phyloP scores from a whole-genome alignment of 192 early-diverging fungal species.

The Rhizophagus sp. region DNA sequence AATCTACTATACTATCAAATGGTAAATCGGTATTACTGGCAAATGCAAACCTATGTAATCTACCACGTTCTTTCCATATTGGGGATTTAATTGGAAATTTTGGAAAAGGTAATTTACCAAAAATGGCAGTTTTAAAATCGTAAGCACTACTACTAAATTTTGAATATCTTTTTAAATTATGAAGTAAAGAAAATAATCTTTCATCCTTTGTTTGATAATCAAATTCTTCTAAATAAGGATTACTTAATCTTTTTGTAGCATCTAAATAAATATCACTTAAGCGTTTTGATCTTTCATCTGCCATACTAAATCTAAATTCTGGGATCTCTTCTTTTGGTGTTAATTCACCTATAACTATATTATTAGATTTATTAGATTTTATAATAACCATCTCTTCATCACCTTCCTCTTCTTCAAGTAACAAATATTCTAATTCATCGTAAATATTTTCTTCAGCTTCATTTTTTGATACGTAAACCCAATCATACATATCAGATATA shows the following conservation, averaged over 20 bases:
- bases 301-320: not conserved
- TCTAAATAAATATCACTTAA: slow-evolving; percentile 19
- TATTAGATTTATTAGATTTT: slow-evolving; percentile 11
- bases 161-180: slow-evolving; percentile 39
- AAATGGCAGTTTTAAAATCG: slow-evolving; percentile 24
- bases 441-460: slow-evolving; percentile 1
- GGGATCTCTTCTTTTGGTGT: slow-evolving; percentile 3
- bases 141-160: slow-evolving; percentile 39
- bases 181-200: slow-evolving; percentile 32
- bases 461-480: slow-evolving; percentile 15
- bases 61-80: not conserved
- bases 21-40: slow-evolving; percentile 34
- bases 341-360: slow-evolving; percentile 30
- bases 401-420: slow-evolving; percentile 27
- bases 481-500: slow-evolving; percentile 23
- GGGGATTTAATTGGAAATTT: not conserved
- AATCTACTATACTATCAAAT: slow-evolving; percentile 41
- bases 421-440: slow-evolving; percentile 23
- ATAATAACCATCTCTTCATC: slow-evolving; percentile 32
- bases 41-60: slow-evolving; percentile 20
- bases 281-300: slow-evolving; percentile 7
- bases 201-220: slow-evolving; percentile 23
- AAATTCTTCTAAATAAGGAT: slow-evolving; percentile 28
- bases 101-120: not conserved
- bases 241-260: slow-evolving; percentile 24